Base-by-base conservation (phyloP, 306 rosid genomes). In the Sindora glabra region DNA sequence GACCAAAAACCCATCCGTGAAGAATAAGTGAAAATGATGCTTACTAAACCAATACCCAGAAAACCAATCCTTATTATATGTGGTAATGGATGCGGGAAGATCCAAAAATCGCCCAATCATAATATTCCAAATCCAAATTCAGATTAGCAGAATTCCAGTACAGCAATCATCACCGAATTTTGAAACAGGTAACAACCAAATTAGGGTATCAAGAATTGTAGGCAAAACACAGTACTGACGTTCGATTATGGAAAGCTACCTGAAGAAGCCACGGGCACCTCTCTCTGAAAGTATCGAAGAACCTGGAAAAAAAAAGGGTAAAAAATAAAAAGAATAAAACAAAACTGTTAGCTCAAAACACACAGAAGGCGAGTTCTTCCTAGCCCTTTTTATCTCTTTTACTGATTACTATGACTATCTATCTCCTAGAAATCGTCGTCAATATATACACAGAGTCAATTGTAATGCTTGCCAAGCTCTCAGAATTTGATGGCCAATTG, bases 1-100 rank as follows among this genome's bases (percentile, higher is more conserved):
- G 1, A 59, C 30, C 23, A 40, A 71, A 69, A 77, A 50, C 68
- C 77, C 25, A 71, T 68, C 6, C 4, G 54, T 1, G 19, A 56
- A 45, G 8, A 56, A 14, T 33, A n/a, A n/a, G n/a, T n/a, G n/a
- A n/a, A n/a, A 42, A 2, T 51, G 46, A 68, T 14, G 59, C 30
- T 24, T 0, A 57, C 24, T 0, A 59, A 55, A 25, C 54, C 27
- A 44, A 60, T 11, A 60, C 8, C 55, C 26, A 59, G 16, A 17
- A 50, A 59, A 39, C 26, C 13, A 24, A 23, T 15, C 36, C 5
- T 21, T 25, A 14, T 13, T 14, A 9, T 14, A 57, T 3, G 45
- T 59, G 21, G 51, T 57, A 18, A 22, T 14, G 22, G 30, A 34
- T 47, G 39, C 18, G 2, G 15, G 48, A 41, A 6, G 2, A 19